Conservation (phyloP, 2,329 filamentous ascomycete species). For the Colletotrichum karsti region DNA sequence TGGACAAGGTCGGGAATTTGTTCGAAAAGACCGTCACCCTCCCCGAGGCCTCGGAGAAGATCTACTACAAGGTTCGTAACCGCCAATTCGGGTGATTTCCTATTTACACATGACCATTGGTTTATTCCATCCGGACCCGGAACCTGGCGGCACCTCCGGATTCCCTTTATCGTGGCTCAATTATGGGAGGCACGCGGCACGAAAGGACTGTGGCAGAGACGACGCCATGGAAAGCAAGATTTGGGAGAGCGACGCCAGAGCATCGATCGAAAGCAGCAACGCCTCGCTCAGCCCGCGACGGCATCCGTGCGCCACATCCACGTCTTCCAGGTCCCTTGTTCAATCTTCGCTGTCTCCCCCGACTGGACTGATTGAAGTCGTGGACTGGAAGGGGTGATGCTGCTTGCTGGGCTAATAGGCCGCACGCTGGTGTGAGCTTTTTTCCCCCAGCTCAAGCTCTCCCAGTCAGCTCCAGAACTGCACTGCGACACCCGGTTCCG, state of each 20-base stretch:
- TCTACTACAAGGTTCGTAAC: conserved; percentile 88
- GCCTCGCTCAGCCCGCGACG: conserved; percentile 24
- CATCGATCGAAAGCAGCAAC: conserved; percentile 22
- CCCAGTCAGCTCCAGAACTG: not conserved
- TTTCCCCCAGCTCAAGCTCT: conserved; percentile 1
- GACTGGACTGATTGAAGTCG: not conserved
- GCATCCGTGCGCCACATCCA: conserved; percentile 22
- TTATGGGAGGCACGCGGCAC: not conserved
- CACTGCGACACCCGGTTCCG: not conserved
- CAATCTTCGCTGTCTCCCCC: not conserved
- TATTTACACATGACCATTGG: conserved; percentile 20
- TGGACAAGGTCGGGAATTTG: conserved; percentile 76
- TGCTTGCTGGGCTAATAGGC: not conserved
- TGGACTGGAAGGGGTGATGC: conserved; percentile 2
- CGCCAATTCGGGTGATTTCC: conserved; percentile 11
- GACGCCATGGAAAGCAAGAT: not conserved
- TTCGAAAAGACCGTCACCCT: conserved; percentile 87
- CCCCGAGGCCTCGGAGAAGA: conserved; percentile 72
- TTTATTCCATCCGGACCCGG: not conserved
- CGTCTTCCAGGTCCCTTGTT: conserved; percentile 11
- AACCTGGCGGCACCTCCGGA: conserved; percentile 17
- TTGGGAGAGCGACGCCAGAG: not conserved
- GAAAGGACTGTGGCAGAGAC: conserved; percentile 15
- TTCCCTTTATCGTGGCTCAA: not conserved
- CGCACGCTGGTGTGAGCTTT: conserved; percentile 19